Evolutionary conservation across 495 filamentous ascomycete genomes (phyloP), one percentile per base, ranked within the genome.

Genomic region (Aspergillus haitiensis): DNA sequence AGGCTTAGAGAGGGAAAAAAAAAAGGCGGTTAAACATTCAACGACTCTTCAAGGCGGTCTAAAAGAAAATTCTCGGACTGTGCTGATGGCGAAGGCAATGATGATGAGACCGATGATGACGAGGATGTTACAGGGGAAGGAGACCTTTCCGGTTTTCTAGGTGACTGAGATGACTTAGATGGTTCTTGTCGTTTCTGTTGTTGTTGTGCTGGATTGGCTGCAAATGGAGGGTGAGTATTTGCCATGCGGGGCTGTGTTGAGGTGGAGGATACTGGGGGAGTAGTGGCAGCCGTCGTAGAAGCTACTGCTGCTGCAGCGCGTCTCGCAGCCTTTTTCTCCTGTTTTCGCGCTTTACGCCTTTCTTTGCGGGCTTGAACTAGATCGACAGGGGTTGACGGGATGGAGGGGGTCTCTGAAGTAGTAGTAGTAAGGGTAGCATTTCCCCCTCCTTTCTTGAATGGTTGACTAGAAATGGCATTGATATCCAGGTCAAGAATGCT

Each of bases 21-120:
- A 5, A 16, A 48, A 18, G 18, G 13, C 12, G 3, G n/a, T 50
- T 13, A 40, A 32, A 7, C 6, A 11, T 60, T 47, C 39, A 67
- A 55, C 0, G 67, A 64, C 36, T 70, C 69, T 61, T 73, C 71
- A 35, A 73, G 42, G 12, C 61, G 58, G 60, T 73, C 69, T 15
- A 73, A 46, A 50, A 73, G 59, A 15, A 42, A 62, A 59, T 71
- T 71, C 44, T 64, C 61, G 6, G 69, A 71, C n/a, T 44, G 60
- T 15, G 52, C 37, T 9, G 64, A 64, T 5, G 70, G 56, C 11
- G 39, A 66, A 0, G 68, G 63, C 0, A 68, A 72, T 6, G 61
- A 61, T 0, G 70, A 67, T 10, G 21, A 27, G 21, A 3, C 21
- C 3, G 21, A 3, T 27, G 21, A 27, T 27, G 21, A 27, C 21